Evolutionary conservation across 805 yeast species (phyloP).

Genomic region (Yarrowia sp.): DNA sequence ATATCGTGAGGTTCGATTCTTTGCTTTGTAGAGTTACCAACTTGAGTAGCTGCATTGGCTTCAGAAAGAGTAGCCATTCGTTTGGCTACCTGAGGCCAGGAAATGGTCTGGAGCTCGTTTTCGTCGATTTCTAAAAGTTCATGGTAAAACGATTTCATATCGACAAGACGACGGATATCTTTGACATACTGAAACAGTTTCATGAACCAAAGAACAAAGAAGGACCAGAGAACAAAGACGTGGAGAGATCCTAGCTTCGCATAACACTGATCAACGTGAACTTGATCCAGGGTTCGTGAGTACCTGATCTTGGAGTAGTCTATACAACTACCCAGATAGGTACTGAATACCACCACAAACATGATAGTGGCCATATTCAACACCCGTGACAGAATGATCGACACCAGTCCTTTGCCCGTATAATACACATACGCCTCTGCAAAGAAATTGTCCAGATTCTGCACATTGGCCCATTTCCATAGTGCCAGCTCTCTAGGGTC

Average conservation of each 20-base stretch:
- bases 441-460: conserved; percentile 82
- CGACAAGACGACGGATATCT: conserved; percentile 66
- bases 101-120: conserved; percentile 84
- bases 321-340: conserved; percentile 78
- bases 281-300: conserved; percentile 39
- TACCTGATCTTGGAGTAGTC: conserved; percentile 52
- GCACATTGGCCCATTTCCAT: conserved; percentile 96
- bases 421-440: conserved; percentile 81
- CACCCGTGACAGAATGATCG: conserved; percentile 65
- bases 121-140: conserved; percentile 69
- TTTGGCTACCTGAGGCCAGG: conserved; percentile 85
- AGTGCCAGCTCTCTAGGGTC: conserved; percentile 51
- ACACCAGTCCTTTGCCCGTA: conserved; percentile 76
- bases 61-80: conserved; percentile 72
- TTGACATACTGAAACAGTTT: conserved; percentile 47
- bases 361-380: conserved; percentile 71
- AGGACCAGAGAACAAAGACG: conserved; percentile 62
- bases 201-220: conserved; percentile 47
- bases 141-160: conserved; percentile 72
- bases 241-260: conserved; percentile 48
- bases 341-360: conserved; percentile 75
- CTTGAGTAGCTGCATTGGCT: conserved; percentile 68
- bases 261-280: conserved; percentile 50
- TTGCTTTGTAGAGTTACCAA: conserved; percentile 44
- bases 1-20: conserved; percentile 89